These are phyloP conservation scores for Talaromyces sp. DNA, from an alignment of 2,329 filamentous ascomycete genomes.

Conservation along the genomic window DNA sequence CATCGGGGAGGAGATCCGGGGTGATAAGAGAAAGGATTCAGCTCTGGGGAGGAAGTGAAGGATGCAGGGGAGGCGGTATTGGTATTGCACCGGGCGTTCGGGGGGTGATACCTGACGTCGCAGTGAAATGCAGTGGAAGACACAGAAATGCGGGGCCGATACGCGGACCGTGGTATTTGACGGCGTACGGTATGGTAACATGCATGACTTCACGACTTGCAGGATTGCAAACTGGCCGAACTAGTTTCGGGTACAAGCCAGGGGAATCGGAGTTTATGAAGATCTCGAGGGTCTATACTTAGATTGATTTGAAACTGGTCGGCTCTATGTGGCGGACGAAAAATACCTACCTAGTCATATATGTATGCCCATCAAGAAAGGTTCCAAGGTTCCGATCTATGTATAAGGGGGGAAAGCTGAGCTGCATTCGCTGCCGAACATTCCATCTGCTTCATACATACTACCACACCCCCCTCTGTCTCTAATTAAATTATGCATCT, in stretches of 20 bases:
- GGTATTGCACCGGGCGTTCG: not conserved
- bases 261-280: not conserved
- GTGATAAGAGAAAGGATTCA: conserved; percentile 7
- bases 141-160: not conserved
- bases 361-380: too few relatives aligned
- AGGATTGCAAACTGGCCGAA: not conserved
- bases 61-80: conserved; percentile 2
- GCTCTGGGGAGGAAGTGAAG: not conserved
- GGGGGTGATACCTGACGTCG: not conserved
- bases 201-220: conserved; percentile 1
- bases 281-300: too few relatives aligned
- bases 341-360: too few relatives aligned
- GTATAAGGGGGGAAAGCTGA: too few relatives aligned
- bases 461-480: not conserved
- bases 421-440: too few relatives aligned
- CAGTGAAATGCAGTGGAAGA: too few relatives aligned
- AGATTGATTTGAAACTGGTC: too few relatives aligned
- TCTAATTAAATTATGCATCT: not conserved
- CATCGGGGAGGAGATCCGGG: conserved; percentile 34
- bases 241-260: not conserved
- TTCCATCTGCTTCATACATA: too few relatives aligned
- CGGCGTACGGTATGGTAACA: not conserved
- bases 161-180: not conserved
- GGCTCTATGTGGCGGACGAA: too few relatives aligned
- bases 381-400: too few relatives aligned